These are phyloP conservation scores for Kluyveromyces aestuarii DNA, from an alignment of 805 yeast genomes.

Conservation along the genomic window DNA sequence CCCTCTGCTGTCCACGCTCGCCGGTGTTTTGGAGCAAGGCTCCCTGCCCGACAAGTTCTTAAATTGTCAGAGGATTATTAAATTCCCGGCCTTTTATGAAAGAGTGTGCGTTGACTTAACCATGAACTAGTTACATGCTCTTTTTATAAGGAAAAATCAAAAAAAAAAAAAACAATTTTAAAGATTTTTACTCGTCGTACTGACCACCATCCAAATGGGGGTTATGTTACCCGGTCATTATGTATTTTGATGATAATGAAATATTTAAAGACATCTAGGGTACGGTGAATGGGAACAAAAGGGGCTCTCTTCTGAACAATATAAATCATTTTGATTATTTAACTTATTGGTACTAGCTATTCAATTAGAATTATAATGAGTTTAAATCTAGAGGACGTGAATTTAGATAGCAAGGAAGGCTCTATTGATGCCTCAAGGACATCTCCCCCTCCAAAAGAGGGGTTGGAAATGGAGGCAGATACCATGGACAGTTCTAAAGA, in stretches of 20 bases:
- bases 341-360: too few species aligned
- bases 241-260: not conserved
- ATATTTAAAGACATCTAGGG: not conserved
- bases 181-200: too few species aligned
- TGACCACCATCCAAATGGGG: too few species aligned
- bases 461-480: not conserved
- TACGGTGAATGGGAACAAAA: not conserved
- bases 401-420: not conserved
- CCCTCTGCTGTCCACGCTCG: conserved; percentile 47
- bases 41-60: conserved; percentile 1
- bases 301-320: too few species aligned
- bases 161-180: too few species aligned
- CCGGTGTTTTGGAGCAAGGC: not conserved
- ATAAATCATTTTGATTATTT: too few species aligned
- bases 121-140: too few species aligned
- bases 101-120: too few species aligned
- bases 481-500: not conserved
- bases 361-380: not conserved
- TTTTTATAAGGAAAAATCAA: too few species aligned
- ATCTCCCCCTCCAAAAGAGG: not conserved
- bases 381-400: not conserved
- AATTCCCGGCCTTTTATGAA: not conserved
- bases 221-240: not conserved
- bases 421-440: not conserved
- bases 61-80: not conserved